Percentiles rank a stretch among this genome's conserved stretches.
These are phyloP conservation scores for Aurifilum marmelostoma DNA, from an alignment of 2,329 filamentous ascomycete species.

Conservation along the genomic window DNA sequence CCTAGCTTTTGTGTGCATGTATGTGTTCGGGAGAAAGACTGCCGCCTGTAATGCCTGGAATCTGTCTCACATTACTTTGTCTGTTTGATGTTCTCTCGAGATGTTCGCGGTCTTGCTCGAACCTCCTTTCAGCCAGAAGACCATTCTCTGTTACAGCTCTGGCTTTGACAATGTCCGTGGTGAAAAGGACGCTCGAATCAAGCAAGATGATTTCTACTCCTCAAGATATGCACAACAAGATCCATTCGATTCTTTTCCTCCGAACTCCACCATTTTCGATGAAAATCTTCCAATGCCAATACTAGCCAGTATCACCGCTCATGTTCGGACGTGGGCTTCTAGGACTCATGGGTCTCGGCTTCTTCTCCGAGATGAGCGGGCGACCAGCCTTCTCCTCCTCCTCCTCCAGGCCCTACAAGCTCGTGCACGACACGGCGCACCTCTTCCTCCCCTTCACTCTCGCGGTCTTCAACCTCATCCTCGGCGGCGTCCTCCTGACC, in stretches of 20 bases:
- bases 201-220: not conserved
- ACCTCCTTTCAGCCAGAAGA: not conserved
- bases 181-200: not conserved
- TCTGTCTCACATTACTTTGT: slow-evolving; percentile 15
- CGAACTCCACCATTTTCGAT: not conserved
- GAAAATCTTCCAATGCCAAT: not conserved
- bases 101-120: not conserved
- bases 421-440: slow-evolving; percentile 19
- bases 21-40: slow-evolving; percentile 1
- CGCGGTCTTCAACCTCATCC: slow-evolving; percentile 7
- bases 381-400: not conserved
- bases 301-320: not conserved
- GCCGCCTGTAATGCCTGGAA: not conserved
- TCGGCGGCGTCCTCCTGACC: slow-evolving; percentile 18
- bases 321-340: slow-evolving; percentile 15
- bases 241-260: not conserved
- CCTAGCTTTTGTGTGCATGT: not conserved
- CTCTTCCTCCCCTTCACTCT: slow-evolving; percentile 22
- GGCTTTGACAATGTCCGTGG: not conserved
- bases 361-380: slow-evolving; percentile 16
- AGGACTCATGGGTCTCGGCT: not conserved
- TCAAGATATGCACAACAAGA: not conserved
- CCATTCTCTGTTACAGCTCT: not conserved
- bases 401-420: slow-evolving; percentile 5
- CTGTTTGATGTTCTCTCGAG: not conserved